A percentile compares a stretch with the other conserved stretches of the same genome.
phyloP scores from a whole-genome alignment of 345 rosid genomes.

The Sisymbrium altissimum region DNA sequence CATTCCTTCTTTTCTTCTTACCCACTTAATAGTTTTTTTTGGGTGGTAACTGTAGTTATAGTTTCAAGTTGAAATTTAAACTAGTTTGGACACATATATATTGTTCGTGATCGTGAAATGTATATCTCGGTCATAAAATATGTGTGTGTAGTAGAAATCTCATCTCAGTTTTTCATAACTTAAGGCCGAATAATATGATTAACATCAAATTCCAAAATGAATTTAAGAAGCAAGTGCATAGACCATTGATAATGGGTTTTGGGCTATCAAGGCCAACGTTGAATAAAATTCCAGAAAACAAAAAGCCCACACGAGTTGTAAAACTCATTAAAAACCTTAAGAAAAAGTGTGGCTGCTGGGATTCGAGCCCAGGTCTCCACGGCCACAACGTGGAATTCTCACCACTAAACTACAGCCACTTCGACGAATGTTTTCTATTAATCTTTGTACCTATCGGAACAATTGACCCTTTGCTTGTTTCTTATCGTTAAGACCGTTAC shows the following conservation, averaged over 20 bases:
- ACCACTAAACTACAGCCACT: slow-evolving; percentile 93
- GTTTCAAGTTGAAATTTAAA: neutral
- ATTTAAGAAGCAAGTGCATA: neutral
- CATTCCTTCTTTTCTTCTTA: neutral
- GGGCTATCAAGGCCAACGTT: neutral
- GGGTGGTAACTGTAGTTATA: no score
- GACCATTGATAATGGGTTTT: neutral
- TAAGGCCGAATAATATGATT: neutral
- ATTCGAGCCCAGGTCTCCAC: slow-evolving; percentile 91
- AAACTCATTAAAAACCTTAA: slow-evolving; percentile 41
- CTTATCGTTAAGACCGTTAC: no score
- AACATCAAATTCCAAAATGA: neutral
- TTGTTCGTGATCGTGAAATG: neutral
- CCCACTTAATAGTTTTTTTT: neutral
- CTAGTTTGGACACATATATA: neutral
- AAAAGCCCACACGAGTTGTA: slow-evolving; percentile 57
- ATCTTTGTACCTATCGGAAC: no score
- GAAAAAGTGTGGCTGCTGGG: slow-evolving; percentile 65
- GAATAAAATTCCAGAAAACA: neutral
- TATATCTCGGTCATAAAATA: neutral
- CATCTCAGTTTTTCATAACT: slow-evolving; percentile 42
- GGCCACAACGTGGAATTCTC: slow-evolving; percentile 85
- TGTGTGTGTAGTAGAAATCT: slow-evolving; percentile 10
- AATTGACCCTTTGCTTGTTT: no score
- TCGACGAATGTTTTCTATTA: no score